These are phyloP conservation scores for Botrytis tulipae DNA, from an alignment of 2,329 filamentous ascomycete species.

Conservation along the genomic window DNA sequence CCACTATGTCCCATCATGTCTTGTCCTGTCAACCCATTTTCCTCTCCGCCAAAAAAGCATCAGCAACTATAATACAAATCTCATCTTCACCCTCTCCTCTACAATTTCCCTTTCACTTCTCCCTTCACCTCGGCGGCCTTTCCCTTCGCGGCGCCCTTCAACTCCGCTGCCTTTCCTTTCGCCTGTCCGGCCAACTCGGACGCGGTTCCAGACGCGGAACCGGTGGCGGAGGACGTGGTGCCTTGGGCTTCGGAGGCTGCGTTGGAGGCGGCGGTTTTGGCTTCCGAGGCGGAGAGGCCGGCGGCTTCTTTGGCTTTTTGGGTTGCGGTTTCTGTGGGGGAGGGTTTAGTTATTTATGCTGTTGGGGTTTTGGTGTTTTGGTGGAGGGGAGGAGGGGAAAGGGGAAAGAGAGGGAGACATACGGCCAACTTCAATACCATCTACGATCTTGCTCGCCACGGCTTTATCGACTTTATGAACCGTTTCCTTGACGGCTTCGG, in stretches of 20 bases:
- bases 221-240: slow-evolving; percentile 34
- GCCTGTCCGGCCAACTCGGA: slow-evolving; percentile 41
- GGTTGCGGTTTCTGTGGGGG: slow-evolving; percentile 39
- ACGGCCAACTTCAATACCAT: slow-evolving; percentile 60
- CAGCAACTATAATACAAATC: neutral
- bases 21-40: neutral
- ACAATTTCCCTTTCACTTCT: neutral
- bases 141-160: slow-evolving; percentile 43
- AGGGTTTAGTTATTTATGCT: neutral
- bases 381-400: neutral
- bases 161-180: slow-evolving; percentile 41
- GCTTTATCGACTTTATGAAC: slow-evolving; percentile 58
- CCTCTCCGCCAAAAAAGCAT: neutral
- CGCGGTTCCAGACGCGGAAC: slow-evolving; percentile 40
- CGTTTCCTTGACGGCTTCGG: slow-evolving; percentile 49
- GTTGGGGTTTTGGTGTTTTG: too few relatives aligned
- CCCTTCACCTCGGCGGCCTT: neutral
- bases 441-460: slow-evolving; percentile 60
- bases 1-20: too few relatives aligned
- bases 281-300: slow-evolving; percentile 40
- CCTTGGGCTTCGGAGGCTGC: slow-evolving; percentile 39
- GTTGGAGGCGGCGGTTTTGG: slow-evolving; percentile 31
- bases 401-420: slow-evolving; percentile 35
- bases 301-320: slow-evolving; percentile 51
- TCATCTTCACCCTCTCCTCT: neutral